Conservation (phyloP, 2,329 filamentous ascomycete species). For the Thelonectria rubi region DNA sequence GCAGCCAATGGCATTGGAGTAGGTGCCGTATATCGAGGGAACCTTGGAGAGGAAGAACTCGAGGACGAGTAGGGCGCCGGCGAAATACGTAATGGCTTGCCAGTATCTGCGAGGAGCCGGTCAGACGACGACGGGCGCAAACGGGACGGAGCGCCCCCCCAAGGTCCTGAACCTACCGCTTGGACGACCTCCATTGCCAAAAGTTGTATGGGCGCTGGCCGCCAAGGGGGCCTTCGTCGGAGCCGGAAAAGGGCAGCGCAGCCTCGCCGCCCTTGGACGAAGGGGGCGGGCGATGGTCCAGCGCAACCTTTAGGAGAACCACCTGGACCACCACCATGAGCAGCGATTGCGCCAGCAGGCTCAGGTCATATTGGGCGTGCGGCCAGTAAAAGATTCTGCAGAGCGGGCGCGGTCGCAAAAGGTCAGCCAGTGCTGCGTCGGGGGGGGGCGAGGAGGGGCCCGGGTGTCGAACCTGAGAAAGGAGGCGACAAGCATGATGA, state of each 20-base stretch:
- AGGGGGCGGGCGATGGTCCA: constrained; percentile 71
- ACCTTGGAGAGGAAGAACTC: constrained; percentile 73
- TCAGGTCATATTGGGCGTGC: constrained; percentile 70
- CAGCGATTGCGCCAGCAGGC: constrained; percentile 70
- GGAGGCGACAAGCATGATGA: constrained; percentile 77
- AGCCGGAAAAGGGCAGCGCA: constrained; percentile 69
- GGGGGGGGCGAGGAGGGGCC: not conserved
- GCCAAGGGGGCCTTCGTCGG: constrained; percentile 49
- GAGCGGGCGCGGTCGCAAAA: constrained; percentile 22
- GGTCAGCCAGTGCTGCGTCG: constrained; percentile 30
- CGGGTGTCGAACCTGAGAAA: constrained; percentile 64
- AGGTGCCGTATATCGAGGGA: constrained; percentile 66
- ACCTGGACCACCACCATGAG: constrained; percentile 72
- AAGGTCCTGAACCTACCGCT: constrained; percentile 61
- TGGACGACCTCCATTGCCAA: constrained; percentile 81
- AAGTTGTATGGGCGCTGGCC: constrained; percentile 76
- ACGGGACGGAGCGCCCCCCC: not conserved
- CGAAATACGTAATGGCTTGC: constrained; percentile 77
- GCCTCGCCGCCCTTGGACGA: constrained; percentile 69
- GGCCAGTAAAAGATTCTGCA: constrained; percentile 75
- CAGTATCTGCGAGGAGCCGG: constrained; percentile 67
- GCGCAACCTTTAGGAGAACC: constrained; percentile 71
- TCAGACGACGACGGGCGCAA: constrained; percentile 20
- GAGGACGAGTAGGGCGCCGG: constrained; percentile 65
- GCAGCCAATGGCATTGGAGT: constrained; percentile 75